Base-by-base conservation (phyloP, 306 rosid species). In the Quillaja saponaria region DNA sequence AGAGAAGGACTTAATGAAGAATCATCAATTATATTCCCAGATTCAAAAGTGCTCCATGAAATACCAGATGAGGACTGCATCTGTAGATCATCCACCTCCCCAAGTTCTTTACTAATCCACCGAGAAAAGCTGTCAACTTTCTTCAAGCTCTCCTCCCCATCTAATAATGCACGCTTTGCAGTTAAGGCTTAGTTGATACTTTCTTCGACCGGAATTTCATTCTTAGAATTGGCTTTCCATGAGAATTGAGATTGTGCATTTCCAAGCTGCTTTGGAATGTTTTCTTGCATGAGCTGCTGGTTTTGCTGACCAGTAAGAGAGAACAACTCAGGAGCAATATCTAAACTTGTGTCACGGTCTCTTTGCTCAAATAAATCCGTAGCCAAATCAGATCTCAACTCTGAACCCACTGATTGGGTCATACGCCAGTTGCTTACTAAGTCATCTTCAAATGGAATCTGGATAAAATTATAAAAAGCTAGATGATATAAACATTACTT, bases 101-200 rank as follows among this genome's bases (percentile, higher is more conserved):
- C 90, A 8, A 90, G 90, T 68, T 81, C 90, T 76, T 61, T 87
- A 57, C 75, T 62, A 62, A 83, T 67, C 97, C 97, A 90, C 21
- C 97, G 81, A 44, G 91, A 84, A 77, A 90, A 90, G 75, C 97
- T 90, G 67, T 90, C 97, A 74, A 90, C 85, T 79, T 90, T 90
- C 86, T 87, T 90, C 71, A 90, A 68, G 79, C 83, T 80, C 69
- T 82, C 91, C n/a, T 77, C 87, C 34, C 75, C 64, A 69, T 74
- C 85, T 55, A 82, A 64, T 78, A 90, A 80, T 66, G 84, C 51
- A 52, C 77, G 85, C 67, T 78, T 86, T 61, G 71, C 45, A 39
- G 80, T 48, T 67, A 76, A 75, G 68, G 90, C 55, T 75, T 80
- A 74, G 79, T 61, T 61, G 21, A 69, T 42, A 70, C 74, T 73